These are phyloP conservation scores for Nicotiana otophora DNA, from an alignment of 257 asterid species.

Conservation along the genomic window DNA sequence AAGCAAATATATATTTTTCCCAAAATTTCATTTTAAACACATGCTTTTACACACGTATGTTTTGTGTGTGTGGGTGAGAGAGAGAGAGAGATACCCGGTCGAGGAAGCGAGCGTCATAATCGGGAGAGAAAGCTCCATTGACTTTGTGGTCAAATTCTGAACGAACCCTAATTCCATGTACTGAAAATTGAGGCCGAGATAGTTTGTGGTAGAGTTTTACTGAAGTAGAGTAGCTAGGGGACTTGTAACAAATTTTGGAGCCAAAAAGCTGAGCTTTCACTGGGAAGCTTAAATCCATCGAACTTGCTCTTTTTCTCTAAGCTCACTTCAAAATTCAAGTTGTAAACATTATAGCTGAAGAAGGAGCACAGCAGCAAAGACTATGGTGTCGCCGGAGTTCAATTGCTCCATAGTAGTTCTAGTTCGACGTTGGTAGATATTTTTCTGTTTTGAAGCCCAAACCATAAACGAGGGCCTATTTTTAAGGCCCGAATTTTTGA, in stretches of 20 bases:
- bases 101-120: constrained; percentile 69
- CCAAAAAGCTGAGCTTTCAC: constrained; percentile 2
- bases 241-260: background rate
- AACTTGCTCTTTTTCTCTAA: too few relatives aligned
- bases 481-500: background rate
- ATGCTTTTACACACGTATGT: too few relatives aligned
- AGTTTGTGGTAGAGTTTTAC: background rate
- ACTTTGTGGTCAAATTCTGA: constrained; percentile 61
- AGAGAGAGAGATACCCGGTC: constrained; percentile 61
- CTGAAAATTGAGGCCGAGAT: background rate
- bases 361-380: background rate
- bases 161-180: constrained; percentile 48
- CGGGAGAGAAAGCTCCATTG: constrained; percentile 70
- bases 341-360: background rate
- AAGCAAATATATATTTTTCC: background rate
- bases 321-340: background rate
- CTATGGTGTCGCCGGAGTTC: background rate
- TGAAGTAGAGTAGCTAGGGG: constrained; percentile 16
- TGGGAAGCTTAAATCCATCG: background rate
- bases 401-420: background rate
- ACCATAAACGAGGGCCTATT: background rate
- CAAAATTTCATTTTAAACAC: background rate
- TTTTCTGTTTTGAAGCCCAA: constrained; percentile 1
- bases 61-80: background rate
- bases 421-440: background rate